phyloP scores from a whole-genome alignment of 805 yeast genomes.

The Candida sphagnicola region DNA sequence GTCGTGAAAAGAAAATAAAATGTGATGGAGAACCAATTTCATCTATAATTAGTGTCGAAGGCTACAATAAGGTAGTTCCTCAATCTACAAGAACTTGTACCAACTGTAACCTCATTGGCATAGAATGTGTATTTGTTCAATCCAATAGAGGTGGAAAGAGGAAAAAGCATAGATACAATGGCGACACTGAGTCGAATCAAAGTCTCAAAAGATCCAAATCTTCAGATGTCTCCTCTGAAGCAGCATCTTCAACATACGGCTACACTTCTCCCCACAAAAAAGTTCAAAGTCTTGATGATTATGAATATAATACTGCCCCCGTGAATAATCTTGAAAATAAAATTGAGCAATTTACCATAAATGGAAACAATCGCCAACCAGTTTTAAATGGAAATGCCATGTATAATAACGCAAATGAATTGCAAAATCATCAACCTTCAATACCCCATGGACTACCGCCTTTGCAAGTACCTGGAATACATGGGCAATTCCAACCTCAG shows the following conservation, averaged over 20 bases:
- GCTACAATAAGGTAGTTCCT: constrained; percentile 14
- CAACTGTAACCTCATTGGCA: constrained; percentile 43
- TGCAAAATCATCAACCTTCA: background rate
- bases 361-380: too few relatives aligned
- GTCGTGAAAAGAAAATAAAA: constrained; percentile 62
- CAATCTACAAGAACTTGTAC: constrained; percentile 36
- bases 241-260: too few relatives aligned
- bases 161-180: constrained; percentile 16
- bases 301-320: too few relatives aligned
- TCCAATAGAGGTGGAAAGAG: constrained; percentile 58
- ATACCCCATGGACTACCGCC: background rate
- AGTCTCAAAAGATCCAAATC: background rate
- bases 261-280: too few relatives aligned
- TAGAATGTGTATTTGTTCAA: constrained; percentile 53
- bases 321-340: too few relatives aligned
- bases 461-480: background rate
- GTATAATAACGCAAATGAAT: background rate
- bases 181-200: too few relatives aligned
- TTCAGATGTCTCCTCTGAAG: background rate
- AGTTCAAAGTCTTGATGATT: too few relatives aligned
- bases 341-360: too few relatives aligned
- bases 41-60: constrained; percentile 12
- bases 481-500: background rate
- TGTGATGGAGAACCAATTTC: constrained; percentile 55
- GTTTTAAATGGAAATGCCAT: background rate